Conservation (phyloP, 2,329 filamentous ascomycete species). For the Pestalotiopsis sp. region DNA sequence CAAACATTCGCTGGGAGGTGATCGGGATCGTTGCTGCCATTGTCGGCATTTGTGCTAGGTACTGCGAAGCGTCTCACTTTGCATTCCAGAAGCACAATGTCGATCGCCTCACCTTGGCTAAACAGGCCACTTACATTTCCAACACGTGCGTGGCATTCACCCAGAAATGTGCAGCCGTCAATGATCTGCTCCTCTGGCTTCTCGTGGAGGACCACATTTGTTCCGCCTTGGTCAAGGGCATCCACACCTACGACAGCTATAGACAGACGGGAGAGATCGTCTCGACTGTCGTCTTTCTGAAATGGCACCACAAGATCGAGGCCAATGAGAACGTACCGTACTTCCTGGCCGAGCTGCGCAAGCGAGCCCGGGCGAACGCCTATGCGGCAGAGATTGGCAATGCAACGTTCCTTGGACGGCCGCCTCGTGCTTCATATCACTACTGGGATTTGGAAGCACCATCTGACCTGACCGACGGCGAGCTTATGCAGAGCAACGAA, state of each 20-base stretch:
- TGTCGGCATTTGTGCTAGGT: conserved; percentile 29
- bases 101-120: conserved; percentile 26
- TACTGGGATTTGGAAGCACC: conserved; percentile 33
- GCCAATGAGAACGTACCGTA: conserved; percentile 30
- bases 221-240: conserved; percentile 27
- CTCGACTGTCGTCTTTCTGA: conserved; percentile 33
- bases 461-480: conserved; percentile 29
- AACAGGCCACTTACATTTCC: conserved; percentile 30
- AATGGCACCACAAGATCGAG: conserved; percentile 33
- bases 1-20: conserved; percentile 37
- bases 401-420: conserved; percentile 34
- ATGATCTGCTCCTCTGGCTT: conserved; percentile 36
- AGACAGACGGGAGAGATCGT: conserved; percentile 32
- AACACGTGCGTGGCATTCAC: conserved; percentile 33
- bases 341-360: conserved; percentile 34
- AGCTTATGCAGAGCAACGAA: conserved; percentile 27
- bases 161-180: conserved; percentile 33
- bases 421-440: conserved; percentile 33
- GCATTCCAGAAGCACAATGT: conserved; percentile 30
- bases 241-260: conserved; percentile 31
- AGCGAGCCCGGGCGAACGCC: conserved; percentile 23
- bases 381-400: conserved; percentile 34
- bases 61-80: conserved; percentile 27
- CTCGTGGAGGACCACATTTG: conserved; percentile 27
- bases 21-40: conserved; percentile 33